Base-by-base conservation (phyloP, 2,329 filamentous ascomycete genomes). In the Capronia coronata region DNA sequence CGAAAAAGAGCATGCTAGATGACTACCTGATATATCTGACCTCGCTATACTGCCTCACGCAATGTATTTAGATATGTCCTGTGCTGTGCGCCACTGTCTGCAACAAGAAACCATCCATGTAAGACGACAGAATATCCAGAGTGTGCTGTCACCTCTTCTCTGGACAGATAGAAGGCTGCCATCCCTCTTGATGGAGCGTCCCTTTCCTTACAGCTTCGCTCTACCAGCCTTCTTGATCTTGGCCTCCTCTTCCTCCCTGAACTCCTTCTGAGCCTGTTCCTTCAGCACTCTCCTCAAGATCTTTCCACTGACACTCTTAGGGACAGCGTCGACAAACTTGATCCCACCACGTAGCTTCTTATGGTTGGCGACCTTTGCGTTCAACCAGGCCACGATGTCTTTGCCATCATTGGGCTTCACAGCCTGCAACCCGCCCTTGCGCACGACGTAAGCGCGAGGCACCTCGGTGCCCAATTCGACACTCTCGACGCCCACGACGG, bases 371-470 rank as follows among this genome's bases (percentile, higher is more conserved):
- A 65, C 62, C 27, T 62, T 58, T 1, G 47, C 54, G 41, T 62
- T 58, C 19, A 67, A 52, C 55, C 64, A 62, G 19, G 60, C 49
- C 38, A 60, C 48, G 22, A 74, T 67, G 22, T 47, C 46, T 37
- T 64, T 14, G 32, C 60, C 48, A 42, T 60, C 58, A 9, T 48
- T 48, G 8, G 93, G 75, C 22, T 79, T 77, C 75, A 94, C 82
- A 63, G 65, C 62, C 57, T 62, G 14, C 43, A 54, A n/a, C 16
- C 56, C 51, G 25, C 59, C 56, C 32, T 62, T 55, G 44, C 37
- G 45, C 13, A 72, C 68, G 21, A 73, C 63, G 55, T 72, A 73
- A 5, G 69, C 70, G 16, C 69, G 52, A 0, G 70, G 70, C 2
- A 69, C 65, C 55, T 73, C 70, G 4, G 69, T 71, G 18, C 65